Conservation (phyloP, 2,329 filamentous ascomycete species). For the Pseudohalonectria lignicola region DNA sequence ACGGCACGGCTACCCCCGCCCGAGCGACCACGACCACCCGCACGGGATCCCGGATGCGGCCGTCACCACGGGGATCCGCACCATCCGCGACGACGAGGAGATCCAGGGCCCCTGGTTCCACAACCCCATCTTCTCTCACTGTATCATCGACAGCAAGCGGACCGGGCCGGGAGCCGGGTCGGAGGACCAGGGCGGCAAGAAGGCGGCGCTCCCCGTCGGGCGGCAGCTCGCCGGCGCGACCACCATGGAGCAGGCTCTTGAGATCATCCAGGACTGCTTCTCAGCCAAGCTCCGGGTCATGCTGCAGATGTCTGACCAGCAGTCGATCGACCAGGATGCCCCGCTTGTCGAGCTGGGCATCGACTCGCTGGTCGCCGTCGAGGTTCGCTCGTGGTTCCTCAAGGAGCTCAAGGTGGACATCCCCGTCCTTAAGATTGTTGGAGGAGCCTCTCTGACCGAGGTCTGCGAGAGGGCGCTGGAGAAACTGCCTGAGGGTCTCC, state of each 20-base stretch:
- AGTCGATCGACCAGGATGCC: slow-evolving; percentile 4
- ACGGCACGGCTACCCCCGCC: slow-evolving; percentile 22
- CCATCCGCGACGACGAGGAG: too few relatives aligned
- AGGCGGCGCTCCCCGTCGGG: neutral
- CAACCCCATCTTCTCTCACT: slow-evolving; percentile 2
- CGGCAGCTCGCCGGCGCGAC: too few relatives aligned
- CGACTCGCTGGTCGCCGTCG: slow-evolving; percentile 14
- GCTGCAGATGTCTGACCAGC: slow-evolving; percentile 6
- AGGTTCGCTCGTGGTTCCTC: slow-evolving; percentile 34
- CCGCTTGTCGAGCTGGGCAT: slow-evolving; percentile 10
- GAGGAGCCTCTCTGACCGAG: too few relatives aligned
- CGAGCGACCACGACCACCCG: slow-evolving; percentile 8
- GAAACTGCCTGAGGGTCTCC: too few relatives aligned
- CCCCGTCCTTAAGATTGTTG: slow-evolving; percentile 32
- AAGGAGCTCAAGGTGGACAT: slow-evolving; percentile 31
- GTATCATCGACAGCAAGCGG: neutral
- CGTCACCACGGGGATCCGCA: too few relatives aligned
- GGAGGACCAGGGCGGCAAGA: neutral
- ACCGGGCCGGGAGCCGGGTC: slow-evolving; percentile 2
- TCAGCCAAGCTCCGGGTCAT: slow-evolving; percentile 4
- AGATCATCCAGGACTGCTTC: slow-evolving; percentile 4
- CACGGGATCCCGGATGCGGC: slow-evolving; percentile 11
- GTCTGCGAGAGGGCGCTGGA: too few relatives aligned
- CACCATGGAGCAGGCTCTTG: too few relatives aligned
- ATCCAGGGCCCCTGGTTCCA: neutral